phyloP scores from a whole-genome alignment of 805 yeast species.

The Candida rishiriensis region DNA sequence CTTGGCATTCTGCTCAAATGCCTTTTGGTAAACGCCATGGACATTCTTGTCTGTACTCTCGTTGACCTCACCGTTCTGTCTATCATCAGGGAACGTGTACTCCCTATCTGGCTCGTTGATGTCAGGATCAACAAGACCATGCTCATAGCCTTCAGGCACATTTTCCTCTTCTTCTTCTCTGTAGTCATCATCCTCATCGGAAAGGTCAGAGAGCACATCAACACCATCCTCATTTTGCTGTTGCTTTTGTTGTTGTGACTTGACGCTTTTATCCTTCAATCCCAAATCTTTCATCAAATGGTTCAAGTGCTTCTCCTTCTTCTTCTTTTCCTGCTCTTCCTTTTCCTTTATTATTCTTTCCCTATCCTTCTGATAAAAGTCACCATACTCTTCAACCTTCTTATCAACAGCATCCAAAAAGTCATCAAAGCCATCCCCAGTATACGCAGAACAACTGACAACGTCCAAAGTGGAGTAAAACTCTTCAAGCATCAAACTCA shows the following conservation, averaged over 20 bases:
- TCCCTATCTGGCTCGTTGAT: constrained; percentile 45
- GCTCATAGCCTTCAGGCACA: constrained; percentile 29
- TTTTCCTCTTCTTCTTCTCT: constrained; percentile 50
- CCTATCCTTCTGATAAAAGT: constrained; percentile 79
- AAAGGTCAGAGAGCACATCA: constrained; percentile 50
- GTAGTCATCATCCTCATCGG: constrained; percentile 42
- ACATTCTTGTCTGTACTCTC: constrained; percentile 44
- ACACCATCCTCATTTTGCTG: constrained; percentile 30
- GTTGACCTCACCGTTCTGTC: constrained; percentile 51
- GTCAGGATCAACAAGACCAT: constrained; percentile 43
- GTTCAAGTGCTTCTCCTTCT: constrained; percentile 66
- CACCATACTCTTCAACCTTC: constrained; percentile 83
- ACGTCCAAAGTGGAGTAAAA: constrained; percentile 90
- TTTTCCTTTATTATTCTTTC: constrained; percentile 74
- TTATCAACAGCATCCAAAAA: constrained; percentile 79
- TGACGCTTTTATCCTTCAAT: constrained; percentile 31
- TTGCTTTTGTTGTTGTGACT: constrained; percentile 23
- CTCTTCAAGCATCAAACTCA: constrained; percentile 95
- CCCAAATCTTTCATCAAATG: constrained; percentile 86
- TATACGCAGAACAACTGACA: constrained; percentile 86
- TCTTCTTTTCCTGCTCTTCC: constrained; percentile 65
- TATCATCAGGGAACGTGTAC: constrained; percentile 63
- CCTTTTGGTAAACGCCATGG: constrained; percentile 68
- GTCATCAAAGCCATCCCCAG: constrained; percentile 93
- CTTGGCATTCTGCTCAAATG: constrained; percentile 61